Percentiles rank a stretch among this genome's conserved stretches.
These are phyloP conservation scores for Chlamydomonas schloesseri DNA, from an alignment of 139 green algal genomes.

Conservation along the genomic window DNA sequence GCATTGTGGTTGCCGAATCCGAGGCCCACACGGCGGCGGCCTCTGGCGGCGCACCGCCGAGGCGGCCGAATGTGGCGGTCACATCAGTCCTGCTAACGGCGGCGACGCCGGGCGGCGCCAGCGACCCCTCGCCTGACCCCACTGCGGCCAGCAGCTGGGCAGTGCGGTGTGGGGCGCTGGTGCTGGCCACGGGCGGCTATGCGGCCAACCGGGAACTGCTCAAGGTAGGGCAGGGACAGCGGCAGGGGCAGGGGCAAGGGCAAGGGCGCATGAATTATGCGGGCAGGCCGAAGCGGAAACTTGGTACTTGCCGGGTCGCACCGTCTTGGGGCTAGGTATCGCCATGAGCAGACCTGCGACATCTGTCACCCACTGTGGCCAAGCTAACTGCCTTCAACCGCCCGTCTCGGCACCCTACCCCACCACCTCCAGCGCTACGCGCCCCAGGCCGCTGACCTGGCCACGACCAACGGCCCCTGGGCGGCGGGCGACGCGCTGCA, in stretches of 20 bases:
- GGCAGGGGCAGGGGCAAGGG: neutral
- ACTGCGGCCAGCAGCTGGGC: too few species aligned
- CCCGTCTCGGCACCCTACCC: too few species aligned
- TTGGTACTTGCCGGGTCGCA: too few species aligned
- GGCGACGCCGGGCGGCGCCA: neutral
- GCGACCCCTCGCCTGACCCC: too few species aligned
- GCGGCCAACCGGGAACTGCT: constrained; percentile 72
- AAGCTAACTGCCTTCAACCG: too few species aligned
- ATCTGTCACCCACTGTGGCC: too few species aligned
- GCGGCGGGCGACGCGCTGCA: constrained; percentile 72
- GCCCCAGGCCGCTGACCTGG: constrained; percentile 51
- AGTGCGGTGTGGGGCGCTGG: constrained; percentile 52
- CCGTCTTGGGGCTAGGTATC: too few species aligned
- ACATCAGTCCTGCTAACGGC: constrained; percentile 2
- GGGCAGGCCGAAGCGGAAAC: too few species aligned
- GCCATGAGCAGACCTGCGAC: too few species aligned
- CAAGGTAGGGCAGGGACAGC: constrained; percentile 8
- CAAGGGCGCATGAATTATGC: too few species aligned
- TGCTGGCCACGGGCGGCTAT: constrained; percentile 82
- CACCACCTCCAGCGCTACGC: neutral
- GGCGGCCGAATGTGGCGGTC: neutral
- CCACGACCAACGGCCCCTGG: constrained; percentile 84
- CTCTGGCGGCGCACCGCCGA: neutral
- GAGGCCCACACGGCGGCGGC: too few species aligned
- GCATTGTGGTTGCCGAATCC: neutral